Percentiles rank a stretch among this genome's conserved stretches.
Evolutionary conservation across 2,329 filamentous ascomycete species (phyloP).

Genomic region (Aspergillus costaricaensis): DNA sequence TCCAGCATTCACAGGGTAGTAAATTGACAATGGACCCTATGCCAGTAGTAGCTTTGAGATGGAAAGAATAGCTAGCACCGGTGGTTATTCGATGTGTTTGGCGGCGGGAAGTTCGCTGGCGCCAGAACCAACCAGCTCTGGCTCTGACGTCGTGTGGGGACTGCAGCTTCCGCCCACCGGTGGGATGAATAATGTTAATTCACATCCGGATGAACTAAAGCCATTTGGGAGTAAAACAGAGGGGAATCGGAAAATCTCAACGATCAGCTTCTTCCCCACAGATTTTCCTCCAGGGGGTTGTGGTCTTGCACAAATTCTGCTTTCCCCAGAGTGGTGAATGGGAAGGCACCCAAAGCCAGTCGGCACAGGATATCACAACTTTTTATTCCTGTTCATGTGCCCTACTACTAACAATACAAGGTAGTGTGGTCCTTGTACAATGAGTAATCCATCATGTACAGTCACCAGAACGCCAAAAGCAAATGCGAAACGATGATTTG

Average conservation of each 20-base stretch:
- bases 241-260: not conserved
- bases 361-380: not conserved
- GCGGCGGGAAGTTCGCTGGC: conserved; percentile 22
- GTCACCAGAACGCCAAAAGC: conserved; percentile 24
- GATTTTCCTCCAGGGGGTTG: not conserved
- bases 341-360: not conserved
- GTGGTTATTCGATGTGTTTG: conserved; percentile 19
- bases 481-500: conserved; percentile 22
- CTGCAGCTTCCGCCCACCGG: conserved; percentile 6
- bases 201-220: not conserved
- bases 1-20: conserved; percentile 9
- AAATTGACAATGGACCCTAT: not conserved
- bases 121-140: conserved; percentile 18
- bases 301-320: not conserved
- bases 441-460: not conserved
- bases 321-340: not conserved
- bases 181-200: not conserved
- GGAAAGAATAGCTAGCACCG: conserved; percentile 5
- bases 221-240: no score
- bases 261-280: not conserved
- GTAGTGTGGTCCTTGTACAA: not conserved
- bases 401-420: not conserved
- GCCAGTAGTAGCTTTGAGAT: not conserved
- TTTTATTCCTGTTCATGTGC: conserved; percentile 1
- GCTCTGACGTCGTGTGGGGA: conserved; percentile 32